phyloP scores from a whole-genome alignment of 139 green algal species.

The Chlorella sp. region DNA sequence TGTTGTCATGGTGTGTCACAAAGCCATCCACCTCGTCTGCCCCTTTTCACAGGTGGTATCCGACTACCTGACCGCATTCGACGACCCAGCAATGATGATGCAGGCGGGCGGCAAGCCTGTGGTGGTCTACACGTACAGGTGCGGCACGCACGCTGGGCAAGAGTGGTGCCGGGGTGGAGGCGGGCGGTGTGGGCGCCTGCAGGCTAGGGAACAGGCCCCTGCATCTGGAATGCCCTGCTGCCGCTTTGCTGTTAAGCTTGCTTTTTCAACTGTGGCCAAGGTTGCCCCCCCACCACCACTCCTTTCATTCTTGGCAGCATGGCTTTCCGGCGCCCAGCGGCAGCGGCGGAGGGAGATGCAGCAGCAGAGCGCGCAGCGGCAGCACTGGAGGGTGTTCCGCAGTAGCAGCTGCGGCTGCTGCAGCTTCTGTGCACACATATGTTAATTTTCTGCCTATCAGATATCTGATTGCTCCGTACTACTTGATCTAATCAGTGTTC shows the following conservation, averaged over 20 bases:
- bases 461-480: background rate
- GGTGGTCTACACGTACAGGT: conserved; percentile 80
- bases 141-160: too few relatives aligned
- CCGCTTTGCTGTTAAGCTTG: too few relatives aligned
- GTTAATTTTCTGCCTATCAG: background rate
- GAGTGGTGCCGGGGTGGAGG: too few relatives aligned
- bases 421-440: background rate
- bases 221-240: too few relatives aligned
- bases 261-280: too few relatives aligned
- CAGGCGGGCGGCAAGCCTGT: conserved; percentile 67
- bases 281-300: too few relatives aligned
- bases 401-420: background rate
- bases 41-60: conserved; percentile 83
- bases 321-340: conserved; percentile 53
- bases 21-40: too few relatives aligned
- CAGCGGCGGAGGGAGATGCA: background rate
- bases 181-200: too few relatives aligned
- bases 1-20: too few relatives aligned
- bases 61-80: conserved; percentile 83
- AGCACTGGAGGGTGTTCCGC: background rate
- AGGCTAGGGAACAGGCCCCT: too few relatives aligned
- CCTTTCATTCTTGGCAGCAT: conserved; percentile 42
- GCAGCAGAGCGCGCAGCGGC: background rate
- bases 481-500: background rate
- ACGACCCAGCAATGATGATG: conserved; percentile 60